Evolutionary conservation across 176 grass and related monocot genomes (phyloP), one percentile per base, ranked within the genome.

Genomic region (Phoenix roebelenii): DNA sequence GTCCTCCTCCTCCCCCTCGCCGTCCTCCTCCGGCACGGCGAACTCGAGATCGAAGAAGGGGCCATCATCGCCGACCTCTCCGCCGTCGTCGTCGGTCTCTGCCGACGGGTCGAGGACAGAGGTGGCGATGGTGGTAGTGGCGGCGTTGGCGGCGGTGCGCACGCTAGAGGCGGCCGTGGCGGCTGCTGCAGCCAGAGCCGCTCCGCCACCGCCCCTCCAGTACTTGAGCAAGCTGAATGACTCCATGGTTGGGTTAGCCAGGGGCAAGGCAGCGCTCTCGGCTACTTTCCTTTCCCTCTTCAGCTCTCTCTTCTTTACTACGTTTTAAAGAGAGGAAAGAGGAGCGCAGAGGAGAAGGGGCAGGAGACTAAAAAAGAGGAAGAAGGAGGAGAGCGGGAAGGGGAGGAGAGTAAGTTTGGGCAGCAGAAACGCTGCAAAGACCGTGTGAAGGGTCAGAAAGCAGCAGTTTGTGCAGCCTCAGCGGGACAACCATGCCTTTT

Each of bases 21-120:
- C 35, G 35, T 44, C 35, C 35, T 88, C 86, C 59, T 82, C 86
- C 0, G 80, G 74, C 39, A 85, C 73, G 9, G 94, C 69, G 52
- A 98, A 93, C 94, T 98, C 94, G 16, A 98, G 84, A 70, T 98
- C 94, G 64, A 98, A 98, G 79, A 89, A 98, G 18, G 94, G 85
- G 3, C 35, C 35, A 44, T 44, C 35, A 1, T 44, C 35, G 17
- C 92, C 76, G 1, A 67, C 77, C 20, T 77, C 80, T 0, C 35
- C 68, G 19, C 53, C 22, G 14, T 58, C 61, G n/a, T 55, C 70
- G 0, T 73, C 59, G 18, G 70, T 54, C 1, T 44, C 70, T 3
- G 69, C 30, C 3, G 58, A 57, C 14, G 79, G 54, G 5, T 18
- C 35, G 10, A 76, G 54, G 16, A 52, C 59, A 3, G 79, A 62